Base-by-base conservation (phyloP, 164 flowering plant species). In the Chimonanthus praecox region DNA sequence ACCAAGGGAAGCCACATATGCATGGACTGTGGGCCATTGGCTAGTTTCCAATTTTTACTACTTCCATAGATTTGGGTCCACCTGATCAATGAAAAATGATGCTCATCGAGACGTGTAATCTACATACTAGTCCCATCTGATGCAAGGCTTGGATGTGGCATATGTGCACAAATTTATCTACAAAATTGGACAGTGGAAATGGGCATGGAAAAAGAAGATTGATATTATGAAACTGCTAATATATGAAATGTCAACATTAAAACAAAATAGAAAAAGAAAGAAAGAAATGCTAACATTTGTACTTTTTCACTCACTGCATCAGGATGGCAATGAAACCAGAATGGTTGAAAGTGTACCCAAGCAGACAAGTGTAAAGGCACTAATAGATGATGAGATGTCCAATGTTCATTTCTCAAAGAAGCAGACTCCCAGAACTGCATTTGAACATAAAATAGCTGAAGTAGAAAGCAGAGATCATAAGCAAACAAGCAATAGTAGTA, bases 341-440 rank as follows among this genome's bases (percentile, higher is more conserved):
- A 67, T n/a, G 18, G 71, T 50, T 49, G 70, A 66, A 54, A 50
- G 76, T 73, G 85, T 74, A 65, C 49, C 58, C 71, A 68, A 67
- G 60, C 87, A 83, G 77, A 87, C 88, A 73, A 92, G 96, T 75
- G 88, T 91, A 67, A 92, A 92, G 82, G 83, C 82, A 73, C 92
- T 92, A 49, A 90, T 91, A 74, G 94, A 91, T 76, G 90, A 88
- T 80, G 96, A 92, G 75, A 85, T 92, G 90, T 76, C 81, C 49
- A 73, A 67, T 60, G 88, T 87, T 71, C 78, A 78, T 72, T 78
- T 75, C 47, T 49, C 78, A 49, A 80, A 73, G 77, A 81, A 82
- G 69, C 80, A 80, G 79, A 50, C n/a, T 18, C 70, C 67, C 43
- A 49, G 54, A 46, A 43, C 63, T 49, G 68, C n/a, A 20, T 45